Conservation (phyloP, 2,329 filamentous ascomycete genomes). For the Aspergillus fructus region DNA sequence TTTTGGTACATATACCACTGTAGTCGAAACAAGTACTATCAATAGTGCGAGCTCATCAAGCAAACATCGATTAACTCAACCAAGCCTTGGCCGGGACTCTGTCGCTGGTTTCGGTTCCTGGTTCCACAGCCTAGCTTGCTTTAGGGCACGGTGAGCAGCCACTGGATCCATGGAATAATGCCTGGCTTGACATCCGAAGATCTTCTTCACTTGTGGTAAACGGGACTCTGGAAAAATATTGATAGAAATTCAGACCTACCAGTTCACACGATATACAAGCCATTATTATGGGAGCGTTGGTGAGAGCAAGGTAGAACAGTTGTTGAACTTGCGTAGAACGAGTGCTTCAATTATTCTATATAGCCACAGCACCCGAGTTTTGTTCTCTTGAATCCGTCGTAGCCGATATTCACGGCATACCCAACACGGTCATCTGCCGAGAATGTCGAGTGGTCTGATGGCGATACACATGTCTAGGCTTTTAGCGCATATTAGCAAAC, state of each 20-base stretch:
- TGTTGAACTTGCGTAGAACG: too few relatives aligned
- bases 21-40: not conserved
- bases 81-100: not conserved
- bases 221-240: not conserved
- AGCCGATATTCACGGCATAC: too few relatives aligned
- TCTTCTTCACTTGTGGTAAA: not conserved
- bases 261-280: not conserved
- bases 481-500: not conserved
- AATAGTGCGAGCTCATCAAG: not conserved
- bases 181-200: not conserved
- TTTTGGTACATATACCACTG: not conserved
- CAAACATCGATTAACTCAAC: not conserved
- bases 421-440: too few relatives aligned
- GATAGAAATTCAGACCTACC: not conserved
- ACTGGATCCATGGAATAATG: not conserved
- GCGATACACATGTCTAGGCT: too few relatives aligned
- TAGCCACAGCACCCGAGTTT: too few relatives aligned
- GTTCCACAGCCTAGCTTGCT: conserved; percentile 6
- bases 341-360: too few relatives aligned
- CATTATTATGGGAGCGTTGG: not conserved
- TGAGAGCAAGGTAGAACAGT: too few relatives aligned
- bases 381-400: too few relatives aligned
- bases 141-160: conserved; percentile 6
- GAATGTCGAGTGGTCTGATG: too few relatives aligned
- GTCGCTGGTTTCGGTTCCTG: not conserved